Evolutionary conservation across 768 basidiomycete species (phyloP).

Genomic region (Hericium erinaceus): DNA sequence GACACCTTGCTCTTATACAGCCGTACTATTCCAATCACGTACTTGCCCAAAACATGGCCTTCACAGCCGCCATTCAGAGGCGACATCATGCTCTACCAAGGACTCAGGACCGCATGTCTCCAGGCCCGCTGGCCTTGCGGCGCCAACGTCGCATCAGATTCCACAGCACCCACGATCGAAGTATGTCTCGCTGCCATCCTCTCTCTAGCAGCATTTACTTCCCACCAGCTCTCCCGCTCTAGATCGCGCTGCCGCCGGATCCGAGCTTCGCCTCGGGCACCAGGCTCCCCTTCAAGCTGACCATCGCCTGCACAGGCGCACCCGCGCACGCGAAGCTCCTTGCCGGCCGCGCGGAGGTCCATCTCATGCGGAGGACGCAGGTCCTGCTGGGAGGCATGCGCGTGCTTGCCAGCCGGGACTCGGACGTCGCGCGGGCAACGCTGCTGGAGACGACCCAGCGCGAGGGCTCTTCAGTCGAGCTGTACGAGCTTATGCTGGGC

Average conservation of each 20-base stretch:
- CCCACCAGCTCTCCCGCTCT: background rate
- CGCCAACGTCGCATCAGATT: background rate
- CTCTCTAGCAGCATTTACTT: background rate
- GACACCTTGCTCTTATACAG: background rate
- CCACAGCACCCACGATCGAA: background rate
- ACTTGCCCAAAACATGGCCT: background rate
- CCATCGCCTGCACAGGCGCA: background rate
- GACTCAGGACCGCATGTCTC: background rate
- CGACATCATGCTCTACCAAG: background rate
- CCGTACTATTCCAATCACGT: background rate
- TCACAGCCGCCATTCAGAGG: background rate
- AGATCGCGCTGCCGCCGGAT: background rate
- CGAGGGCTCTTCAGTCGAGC: background rate
- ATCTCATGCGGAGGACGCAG: background rate
- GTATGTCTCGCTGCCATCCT: background rate
- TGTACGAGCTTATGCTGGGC: background rate
- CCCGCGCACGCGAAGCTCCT: background rate
- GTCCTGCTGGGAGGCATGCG: background rate
- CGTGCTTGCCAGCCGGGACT: background rate
- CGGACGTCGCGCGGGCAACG: background rate
- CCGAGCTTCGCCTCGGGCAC: background rate
- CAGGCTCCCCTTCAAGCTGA: background rate
- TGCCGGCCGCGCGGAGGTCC: background rate
- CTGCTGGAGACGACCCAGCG: background rate
- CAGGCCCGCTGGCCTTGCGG: background rate